These are phyloP conservation scores for Diaporthe ampelina DNA, from an alignment of 2,329 filamentous ascomycete genomes.

Conservation along the genomic window DNA sequence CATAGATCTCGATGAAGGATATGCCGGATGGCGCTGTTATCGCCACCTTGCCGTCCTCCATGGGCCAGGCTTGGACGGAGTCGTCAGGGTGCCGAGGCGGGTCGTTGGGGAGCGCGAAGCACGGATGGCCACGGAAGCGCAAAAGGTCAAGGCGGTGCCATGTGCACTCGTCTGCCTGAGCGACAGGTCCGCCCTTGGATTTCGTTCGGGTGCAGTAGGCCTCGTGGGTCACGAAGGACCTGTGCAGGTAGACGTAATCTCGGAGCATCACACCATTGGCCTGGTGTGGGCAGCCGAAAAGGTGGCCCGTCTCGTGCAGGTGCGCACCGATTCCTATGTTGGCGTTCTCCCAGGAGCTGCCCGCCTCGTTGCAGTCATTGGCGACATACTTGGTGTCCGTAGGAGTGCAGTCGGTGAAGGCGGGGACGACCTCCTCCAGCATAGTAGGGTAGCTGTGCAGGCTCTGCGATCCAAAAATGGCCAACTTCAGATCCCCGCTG, in stretches of 20 bases:
- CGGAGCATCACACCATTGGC: slow-evolving; percentile 92
- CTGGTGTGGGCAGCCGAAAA: slow-evolving; percentile 91
- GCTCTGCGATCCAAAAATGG: slow-evolving; percentile 92
- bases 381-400: slow-evolving; percentile 85
- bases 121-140: slow-evolving; percentile 90
- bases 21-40: slow-evolving; percentile 86
- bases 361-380: slow-evolving; percentile 88
- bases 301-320: slow-evolving; percentile 89
- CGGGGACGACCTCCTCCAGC: slow-evolving; percentile 90
- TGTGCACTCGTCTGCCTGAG: slow-evolving; percentile 84
- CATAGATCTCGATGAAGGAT: slow-evolving; percentile 86
- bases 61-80: slow-evolving; percentile 87
- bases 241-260: slow-evolving; percentile 87
- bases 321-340: slow-evolving; percentile 95
- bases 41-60: slow-evolving; percentile 82
- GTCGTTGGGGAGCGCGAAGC: slow-evolving; percentile 88
- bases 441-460: slow-evolving; percentile 91
- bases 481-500: slow-evolving; percentile 81
- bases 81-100: slow-evolving; percentile 73
- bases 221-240: slow-evolving; percentile 85
- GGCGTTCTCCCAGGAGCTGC: slow-evolving; percentile 95
- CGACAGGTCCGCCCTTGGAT: slow-evolving; percentile 81
- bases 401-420: slow-evolving; percentile 90
- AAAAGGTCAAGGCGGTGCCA: slow-evolving; percentile 94
- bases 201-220: slow-evolving; percentile 90